A percentile compares a stretch with the other conserved stretches of the same genome.
These are phyloP conservation scores for Macrolepiota fuliginosa DNA, from an alignment of 768 basidiomycete species.

Conservation along the genomic window DNA sequence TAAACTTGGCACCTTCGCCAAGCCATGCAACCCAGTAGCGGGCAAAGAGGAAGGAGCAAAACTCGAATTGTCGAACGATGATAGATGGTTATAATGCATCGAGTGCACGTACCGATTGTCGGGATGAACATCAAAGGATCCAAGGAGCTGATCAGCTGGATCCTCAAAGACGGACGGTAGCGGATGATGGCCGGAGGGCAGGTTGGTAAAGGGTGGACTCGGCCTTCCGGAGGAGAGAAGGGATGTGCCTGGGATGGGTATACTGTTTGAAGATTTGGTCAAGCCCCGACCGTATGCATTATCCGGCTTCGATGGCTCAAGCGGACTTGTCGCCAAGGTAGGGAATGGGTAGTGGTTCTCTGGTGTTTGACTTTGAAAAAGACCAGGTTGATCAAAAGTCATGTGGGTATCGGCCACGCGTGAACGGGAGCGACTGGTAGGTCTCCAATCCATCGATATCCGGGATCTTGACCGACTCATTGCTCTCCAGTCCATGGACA, in stretches of 20 bases:
- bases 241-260: constrained; percentile 43
- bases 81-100: constrained; percentile 26
- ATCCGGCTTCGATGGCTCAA: constrained; percentile 8
- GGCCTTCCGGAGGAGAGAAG: constrained; percentile 44
- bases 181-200: constrained; percentile 39
- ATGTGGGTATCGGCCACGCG: constrained; percentile 59
- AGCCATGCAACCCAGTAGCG: constrained; percentile 64
- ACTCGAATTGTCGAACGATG: constrained; percentile 41
- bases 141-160: constrained; percentile 19
- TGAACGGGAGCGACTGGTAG: constrained; percentile 73
- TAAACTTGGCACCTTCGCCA: constrained; percentile 34
- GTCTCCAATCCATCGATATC: constrained; percentile 90
- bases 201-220: constrained; percentile 40
- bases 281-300: constrained; percentile 10
- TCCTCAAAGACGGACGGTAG: constrained; percentile 33
- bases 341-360: constrained; percentile 49
- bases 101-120: constrained; percentile 26
- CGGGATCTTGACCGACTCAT: constrained; percentile 90
- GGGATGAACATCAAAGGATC: constrained; percentile 6
- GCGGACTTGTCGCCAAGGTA: constrained; percentile 20
- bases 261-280: constrained; percentile 22
- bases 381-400: constrained; percentile 46
- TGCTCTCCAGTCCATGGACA: constrained; percentile 91
- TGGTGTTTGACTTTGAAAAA: constrained; percentile 27
- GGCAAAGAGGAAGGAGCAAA: constrained; percentile 75